phyloP scores from a whole-genome alignment of 257 asterid species.

The Solanum dulcamara region DNA sequence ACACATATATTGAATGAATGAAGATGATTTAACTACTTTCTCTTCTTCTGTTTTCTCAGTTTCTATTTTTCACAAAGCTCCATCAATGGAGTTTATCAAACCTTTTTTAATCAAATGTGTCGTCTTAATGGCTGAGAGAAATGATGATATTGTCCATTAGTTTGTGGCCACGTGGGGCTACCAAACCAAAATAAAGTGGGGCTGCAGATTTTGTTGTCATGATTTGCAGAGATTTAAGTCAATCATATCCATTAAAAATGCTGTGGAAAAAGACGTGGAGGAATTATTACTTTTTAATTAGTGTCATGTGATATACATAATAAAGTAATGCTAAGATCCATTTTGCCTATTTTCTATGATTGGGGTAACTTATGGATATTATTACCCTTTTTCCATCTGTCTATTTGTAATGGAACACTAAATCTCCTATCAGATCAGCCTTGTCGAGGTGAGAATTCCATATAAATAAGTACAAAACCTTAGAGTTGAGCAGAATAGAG shows the following conservation, averaged over 20 bases:
- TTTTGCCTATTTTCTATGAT: not conserved
- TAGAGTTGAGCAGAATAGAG: not conserved
- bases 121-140: not conserved
- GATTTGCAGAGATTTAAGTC: slow-evolving; percentile 1
- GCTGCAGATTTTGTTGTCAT: not conserved
- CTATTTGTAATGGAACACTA: not conserved
- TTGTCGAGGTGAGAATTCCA: not conserved
- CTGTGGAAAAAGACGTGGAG: not conserved
- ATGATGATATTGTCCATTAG: not conserved
- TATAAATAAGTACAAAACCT: not conserved
- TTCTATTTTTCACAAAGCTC: too few species aligned
- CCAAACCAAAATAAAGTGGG: not conserved
- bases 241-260: not conserved
- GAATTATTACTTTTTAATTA: not conserved
- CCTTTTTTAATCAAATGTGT: not conserved
- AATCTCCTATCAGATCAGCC: not conserved
- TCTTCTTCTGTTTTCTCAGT: too few species aligned
- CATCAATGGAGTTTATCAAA: too few species aligned
- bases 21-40: too few species aligned
- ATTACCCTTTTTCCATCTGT: not conserved
- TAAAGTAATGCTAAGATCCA: not conserved
- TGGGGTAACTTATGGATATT: not conserved
- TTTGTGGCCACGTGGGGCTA: not conserved
- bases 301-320: not conserved
- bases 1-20: too few species aligned